Evolutionary conservation across 202 grass and related monocot species (phyloP).

Genomic region (Panicum hallii): DNA sequence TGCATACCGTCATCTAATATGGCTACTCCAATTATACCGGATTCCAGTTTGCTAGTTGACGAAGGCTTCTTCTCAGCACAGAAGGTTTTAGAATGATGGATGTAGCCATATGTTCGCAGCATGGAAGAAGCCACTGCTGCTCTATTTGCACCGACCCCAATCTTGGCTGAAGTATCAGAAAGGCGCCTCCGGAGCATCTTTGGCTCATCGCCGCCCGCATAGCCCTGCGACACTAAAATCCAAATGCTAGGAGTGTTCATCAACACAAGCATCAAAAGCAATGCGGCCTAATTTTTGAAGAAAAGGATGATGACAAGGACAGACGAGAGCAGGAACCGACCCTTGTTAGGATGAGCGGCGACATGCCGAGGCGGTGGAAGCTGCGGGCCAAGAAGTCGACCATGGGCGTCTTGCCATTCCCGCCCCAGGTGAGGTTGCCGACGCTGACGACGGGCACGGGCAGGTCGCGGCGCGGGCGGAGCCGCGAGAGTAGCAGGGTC

Average conservation of each 20-base stretch:
- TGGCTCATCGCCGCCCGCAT: conserved; percentile 71
- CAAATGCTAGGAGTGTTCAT: neutral
- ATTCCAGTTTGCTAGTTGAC: neutral
- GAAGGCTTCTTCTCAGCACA: neutral
- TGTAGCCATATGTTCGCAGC: conserved; percentile 62
- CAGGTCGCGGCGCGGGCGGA: conserved; percentile 37
- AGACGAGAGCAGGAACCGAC: conserved; percentile 22
- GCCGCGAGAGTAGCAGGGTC: conserved; percentile 44
- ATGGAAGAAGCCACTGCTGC: conserved; percentile 61
- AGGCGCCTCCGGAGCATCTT: conserved; percentile 80
- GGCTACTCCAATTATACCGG: conserved; percentile 60
- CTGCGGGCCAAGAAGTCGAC: conserved; percentile 64
- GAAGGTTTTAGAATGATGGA: conserved; percentile 22
- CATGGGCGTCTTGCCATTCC: conserved; percentile 84
- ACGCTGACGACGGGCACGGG: conserved; percentile 74
- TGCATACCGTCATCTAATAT: conserved; percentile 97
- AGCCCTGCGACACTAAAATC: conserved; percentile 51
- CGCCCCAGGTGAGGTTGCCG: conserved; percentile 85
- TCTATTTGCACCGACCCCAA: conserved; percentile 75
- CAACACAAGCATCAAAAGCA: neutral
- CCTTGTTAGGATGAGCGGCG: conserved; percentile 71
- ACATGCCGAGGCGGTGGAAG: conserved; percentile 48
- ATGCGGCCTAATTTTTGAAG: neutral
- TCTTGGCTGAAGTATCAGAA: conserved; percentile 55
- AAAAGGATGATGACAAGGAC: neutral